These are phyloP conservation scores for Phyllosticta paracitricarpa DNA, from an alignment of 2,329 filamentous ascomycete genomes.

Conservation along the genomic window DNA sequence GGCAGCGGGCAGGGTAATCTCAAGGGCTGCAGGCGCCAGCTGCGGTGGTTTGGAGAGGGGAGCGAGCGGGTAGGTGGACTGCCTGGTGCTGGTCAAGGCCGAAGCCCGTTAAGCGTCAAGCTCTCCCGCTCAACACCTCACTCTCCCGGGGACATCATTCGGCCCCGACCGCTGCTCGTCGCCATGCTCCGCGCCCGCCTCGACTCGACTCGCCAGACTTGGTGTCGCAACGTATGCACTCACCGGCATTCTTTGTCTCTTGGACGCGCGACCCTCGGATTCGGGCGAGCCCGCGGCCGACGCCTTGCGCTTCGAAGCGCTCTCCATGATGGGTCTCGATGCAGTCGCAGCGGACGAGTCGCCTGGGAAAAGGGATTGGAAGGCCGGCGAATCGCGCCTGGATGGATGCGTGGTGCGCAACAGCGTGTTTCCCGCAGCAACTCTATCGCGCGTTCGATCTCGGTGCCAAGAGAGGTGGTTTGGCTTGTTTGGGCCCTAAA, in stretches of 20 bases:
- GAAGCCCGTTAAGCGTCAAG: constrained; percentile 11
- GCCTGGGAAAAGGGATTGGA: not conserved
- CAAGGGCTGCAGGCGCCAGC: constrained; percentile 4
- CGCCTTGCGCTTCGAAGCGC: constrained; percentile 47
- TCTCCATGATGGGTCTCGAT: constrained; percentile 26
- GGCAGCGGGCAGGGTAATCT: not conserved
- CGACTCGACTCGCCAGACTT: not conserved
- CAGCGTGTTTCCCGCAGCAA: constrained; percentile 9
- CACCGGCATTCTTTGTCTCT: constrained; percentile 51
- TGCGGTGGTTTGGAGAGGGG: constrained; percentile 20
- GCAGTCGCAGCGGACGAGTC: not conserved
- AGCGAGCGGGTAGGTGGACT: constrained; percentile 19
- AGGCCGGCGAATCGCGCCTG: constrained; percentile 7
- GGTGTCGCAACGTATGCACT: constrained; percentile 24
- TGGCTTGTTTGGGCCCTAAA: not conserved
- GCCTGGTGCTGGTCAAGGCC: constrained; percentile 12
- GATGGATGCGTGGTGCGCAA: constrained; percentile 8
- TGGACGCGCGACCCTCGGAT: constrained; percentile 43
- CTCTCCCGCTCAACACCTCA: constrained; percentile 6
- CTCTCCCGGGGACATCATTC: not conserved
- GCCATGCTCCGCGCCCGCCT: constrained; percentile 2
- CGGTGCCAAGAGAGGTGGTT: constrained; percentile 5
- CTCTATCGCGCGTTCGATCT: constrained; percentile 11
- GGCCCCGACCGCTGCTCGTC: constrained; percentile 11
- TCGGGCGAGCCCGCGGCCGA: constrained; percentile 39